Conservation (phyloP, 169 alveolate species). For the Plasmodium gonderi region DNA sequence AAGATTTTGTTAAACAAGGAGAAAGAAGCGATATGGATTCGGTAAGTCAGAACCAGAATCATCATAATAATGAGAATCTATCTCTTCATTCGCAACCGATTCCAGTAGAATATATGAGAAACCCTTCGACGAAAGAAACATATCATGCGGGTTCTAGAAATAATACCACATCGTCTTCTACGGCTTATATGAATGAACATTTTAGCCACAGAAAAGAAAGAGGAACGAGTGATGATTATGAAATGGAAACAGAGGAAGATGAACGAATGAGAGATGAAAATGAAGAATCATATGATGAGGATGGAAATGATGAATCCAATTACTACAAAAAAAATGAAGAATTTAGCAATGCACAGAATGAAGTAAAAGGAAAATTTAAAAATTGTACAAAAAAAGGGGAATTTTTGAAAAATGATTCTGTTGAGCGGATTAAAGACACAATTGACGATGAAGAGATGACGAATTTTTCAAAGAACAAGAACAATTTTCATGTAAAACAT, state of each 20-base stretch:
- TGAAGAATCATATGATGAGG: background rate
- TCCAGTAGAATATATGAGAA: background rate
- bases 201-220: background rate
- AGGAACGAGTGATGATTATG: background rate
- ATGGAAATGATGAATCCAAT: background rate
- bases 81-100: background rate
- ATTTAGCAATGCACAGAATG: background rate
- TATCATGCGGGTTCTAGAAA: background rate
- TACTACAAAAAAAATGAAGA: background rate
- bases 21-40: background rate
- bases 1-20: background rate
- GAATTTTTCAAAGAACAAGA: background rate
- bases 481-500: background rate
- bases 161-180: background rate
- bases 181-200: background rate
- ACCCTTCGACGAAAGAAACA: background rate
- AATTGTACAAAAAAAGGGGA: conserved; percentile 8
- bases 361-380: background rate
- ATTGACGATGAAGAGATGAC: background rate
- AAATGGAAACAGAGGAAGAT: background rate
- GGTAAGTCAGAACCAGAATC: background rate
- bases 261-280: background rate
- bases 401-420: background rate
- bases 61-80: background rate
- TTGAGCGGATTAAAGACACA: background rate